Evolutionary conservation across 768 basidiomycete genomes (phyloP), one percentile per base, ranked within the genome.

Genomic region (Tremella fuciformis): DNA sequence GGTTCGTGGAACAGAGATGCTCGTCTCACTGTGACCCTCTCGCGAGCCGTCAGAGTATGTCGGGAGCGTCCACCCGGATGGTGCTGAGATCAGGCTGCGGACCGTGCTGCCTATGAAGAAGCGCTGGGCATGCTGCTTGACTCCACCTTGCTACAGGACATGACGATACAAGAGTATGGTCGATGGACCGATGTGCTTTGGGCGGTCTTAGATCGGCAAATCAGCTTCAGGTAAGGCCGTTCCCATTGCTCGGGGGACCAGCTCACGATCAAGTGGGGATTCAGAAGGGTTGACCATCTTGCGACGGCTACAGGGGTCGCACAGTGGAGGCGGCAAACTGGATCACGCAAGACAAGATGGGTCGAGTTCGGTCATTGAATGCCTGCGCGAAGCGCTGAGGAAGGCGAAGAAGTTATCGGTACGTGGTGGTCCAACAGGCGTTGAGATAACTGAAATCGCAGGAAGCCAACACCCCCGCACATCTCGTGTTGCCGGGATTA

Each of bases 111-210:
- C 22, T 60, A 54, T 41, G 64, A 68, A 13, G 58, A 65, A n/a
- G 66, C 71, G 13, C 46, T 73, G 2, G 60, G 58, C 8, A 44
- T 60, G 16, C 41, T 73, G 18, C 52, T 73, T 1, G 63, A 66
- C 25, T 21, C 37, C 13, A 26, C 39, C 9, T n/a, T 58, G 8
- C 29, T 56, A 13, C 41, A 65, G 13, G 64, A 64, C 15, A 59
- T 74, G 64, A 25, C 59, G 0, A 54, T 71, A 8, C 16, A 47
- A 29, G 59, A 65, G 11, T 76, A 69, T 56, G 67, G 64, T 37
- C 48, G 61, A 8, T 74, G 73, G 75, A 59, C 66, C 1, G 41
- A 62, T 15, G 64, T 62, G 6, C 47, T 74, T 21, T 76, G 71
- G 71, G 48, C 53, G 13, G 50, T 74, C 0, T 48, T 76, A 9